A percentile compares a stretch with the other conserved stretches of the same genome.
These are phyloP conservation scores for Raffaelea arxii DNA, from an alignment of 2,329 filamentous ascomycete genomes.

Conservation along the genomic window DNA sequence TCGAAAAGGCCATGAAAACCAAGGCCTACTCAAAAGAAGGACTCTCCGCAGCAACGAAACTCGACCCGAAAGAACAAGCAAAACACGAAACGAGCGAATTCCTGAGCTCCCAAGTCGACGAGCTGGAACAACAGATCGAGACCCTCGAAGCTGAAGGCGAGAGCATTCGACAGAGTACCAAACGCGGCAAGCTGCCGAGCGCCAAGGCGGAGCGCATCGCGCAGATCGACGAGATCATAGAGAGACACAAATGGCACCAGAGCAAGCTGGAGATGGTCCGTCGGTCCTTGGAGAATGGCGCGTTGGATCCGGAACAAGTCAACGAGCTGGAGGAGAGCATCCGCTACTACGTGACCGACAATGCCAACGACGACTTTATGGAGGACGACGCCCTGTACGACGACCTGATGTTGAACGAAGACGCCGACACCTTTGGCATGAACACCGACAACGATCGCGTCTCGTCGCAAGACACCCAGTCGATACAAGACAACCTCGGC, in stretches of 20 bases:
- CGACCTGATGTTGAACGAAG: slow-evolving; percentile 82
- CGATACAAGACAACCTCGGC: slow-evolving; percentile 69
- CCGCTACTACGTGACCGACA: slow-evolving; percentile 88
- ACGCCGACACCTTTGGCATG: slow-evolving; percentile 82
- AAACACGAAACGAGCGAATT: slow-evolving; percentile 85
- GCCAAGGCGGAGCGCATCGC: slow-evolving; percentile 80
- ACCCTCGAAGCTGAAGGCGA: slow-evolving; percentile 84
- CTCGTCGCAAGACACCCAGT: slow-evolving; percentile 93
- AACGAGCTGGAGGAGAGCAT: slow-evolving; percentile 85
- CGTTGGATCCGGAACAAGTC: slow-evolving; percentile 78
- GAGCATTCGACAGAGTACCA: slow-evolving; percentile 75
- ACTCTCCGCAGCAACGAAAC: slow-evolving; percentile 77
- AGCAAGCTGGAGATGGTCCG: slow-evolving; percentile 84
- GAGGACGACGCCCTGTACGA: slow-evolving; percentile 95
- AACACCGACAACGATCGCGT: slow-evolving; percentile 69
- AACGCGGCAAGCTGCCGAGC: slow-evolving; percentile 85
- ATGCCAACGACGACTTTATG: slow-evolving; percentile 78
- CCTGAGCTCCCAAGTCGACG: slow-evolving; percentile 76
- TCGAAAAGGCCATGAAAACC: slow-evolving; percentile 99
- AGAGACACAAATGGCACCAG: slow-evolving; percentile 95
- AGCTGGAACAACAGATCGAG: slow-evolving; percentile 90
- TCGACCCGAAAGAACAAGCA: slow-evolving; percentile 96
- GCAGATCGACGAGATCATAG: slow-evolving; percentile 73
- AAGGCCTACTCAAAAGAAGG: slow-evolving; percentile 99
- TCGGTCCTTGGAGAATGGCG: slow-evolving; percentile 84